Evolutionary conservation across 2,329 filamentous ascomycete species (phyloP), one percentile per base, ranked within the genome.

Genomic region (Clonostachys sp.): DNA sequence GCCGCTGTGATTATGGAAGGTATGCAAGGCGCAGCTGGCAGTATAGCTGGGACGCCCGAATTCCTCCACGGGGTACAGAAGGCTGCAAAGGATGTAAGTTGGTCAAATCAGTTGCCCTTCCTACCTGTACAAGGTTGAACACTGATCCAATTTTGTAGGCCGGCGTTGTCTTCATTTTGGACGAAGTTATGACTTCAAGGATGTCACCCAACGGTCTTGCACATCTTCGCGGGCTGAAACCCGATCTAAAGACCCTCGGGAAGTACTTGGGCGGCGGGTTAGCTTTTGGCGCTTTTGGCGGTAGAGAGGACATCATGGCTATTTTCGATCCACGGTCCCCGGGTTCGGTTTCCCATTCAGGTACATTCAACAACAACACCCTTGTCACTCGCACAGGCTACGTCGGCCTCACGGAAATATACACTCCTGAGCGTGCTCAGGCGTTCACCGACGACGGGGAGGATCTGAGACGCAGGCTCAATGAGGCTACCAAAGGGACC

Each of bases 151-250:
- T 10, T 10, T 30, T 30, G 24, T 52, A 73, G 56, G 62, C 68
- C 0, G 77, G 75, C 2, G 78, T 78, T 0, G 49, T 89, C 1
- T 74, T 89, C 52, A 81, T 89, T 35, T 66, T 87, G 13, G 86
- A 89, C 58, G 86, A 89, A 62, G 84, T 89, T 6, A 84, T 87
- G 76, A 87, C 84, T 0, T 84, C 79, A 5, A 72, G 84, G 3
- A 63, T 87, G 30, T 58, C 57, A 5, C 66, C 67, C 2, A 64
- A 71, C 7, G 83, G 84, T 1, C 59, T 82, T 4, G 70, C 73
- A 6, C 56, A 61, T 3, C 50, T 64, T 18, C 49, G 67, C 24
- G 68, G 63, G 3, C 58, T 84, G 8, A 66, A 63, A 3, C 82
- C 84, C 0, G 84, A 87, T 56, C 59, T 87, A 45, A 81, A 76